phyloP scores from a whole-genome alignment of 2,329 filamentous ascomycete species.

The Colletotrichum coccodes region DNA sequence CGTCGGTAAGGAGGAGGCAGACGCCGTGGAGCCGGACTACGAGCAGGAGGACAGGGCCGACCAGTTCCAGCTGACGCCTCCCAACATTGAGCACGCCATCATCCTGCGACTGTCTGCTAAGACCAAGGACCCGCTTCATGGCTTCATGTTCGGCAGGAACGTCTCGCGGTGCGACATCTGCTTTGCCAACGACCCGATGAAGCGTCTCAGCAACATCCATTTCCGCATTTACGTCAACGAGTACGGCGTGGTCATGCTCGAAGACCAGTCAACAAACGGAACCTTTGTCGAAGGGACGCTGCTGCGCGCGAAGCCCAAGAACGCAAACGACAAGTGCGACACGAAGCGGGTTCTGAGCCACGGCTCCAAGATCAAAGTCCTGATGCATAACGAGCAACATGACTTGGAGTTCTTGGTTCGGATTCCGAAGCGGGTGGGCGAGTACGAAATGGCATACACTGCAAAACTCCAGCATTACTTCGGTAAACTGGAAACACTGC shows the following conservation, averaged over 20 bases:
- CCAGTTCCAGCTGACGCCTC: constrained; percentile 61
- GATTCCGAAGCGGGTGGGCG: constrained; percentile 79
- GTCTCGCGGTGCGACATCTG: constrained; percentile 75
- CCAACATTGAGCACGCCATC: constrained; percentile 72
- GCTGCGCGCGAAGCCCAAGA: constrained; percentile 59
- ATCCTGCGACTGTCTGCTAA: constrained; percentile 82
- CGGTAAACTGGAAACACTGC: constrained; percentile 43
- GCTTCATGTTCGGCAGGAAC: constrained; percentile 91
- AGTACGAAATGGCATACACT: constrained; percentile 72
- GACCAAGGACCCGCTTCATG: constrained; percentile 74
- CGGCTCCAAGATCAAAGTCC: constrained; percentile 79
- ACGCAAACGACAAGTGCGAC: constrained; percentile 46
- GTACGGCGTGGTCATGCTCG: constrained; percentile 88
- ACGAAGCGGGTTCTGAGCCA: constrained; percentile 72
- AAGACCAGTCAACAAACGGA: constrained; percentile 96
- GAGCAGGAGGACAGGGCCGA: constrained; percentile 60
- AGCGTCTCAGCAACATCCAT: constrained; percentile 91
- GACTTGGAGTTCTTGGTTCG: constrained; percentile 87
- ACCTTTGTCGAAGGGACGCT: constrained; percentile 83
- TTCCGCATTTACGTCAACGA: constrained; percentile 93
- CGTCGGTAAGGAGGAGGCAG: constrained; percentile 58
- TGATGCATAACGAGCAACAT: constrained; percentile 58
- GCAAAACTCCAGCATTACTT: constrained; percentile 78
- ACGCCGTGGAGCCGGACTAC: constrained; percentile 62
- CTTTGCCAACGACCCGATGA: constrained; percentile 72